phyloP scores from a whole-genome alignment of 139 green algal species.

The Picochlorum sp. region DNA sequence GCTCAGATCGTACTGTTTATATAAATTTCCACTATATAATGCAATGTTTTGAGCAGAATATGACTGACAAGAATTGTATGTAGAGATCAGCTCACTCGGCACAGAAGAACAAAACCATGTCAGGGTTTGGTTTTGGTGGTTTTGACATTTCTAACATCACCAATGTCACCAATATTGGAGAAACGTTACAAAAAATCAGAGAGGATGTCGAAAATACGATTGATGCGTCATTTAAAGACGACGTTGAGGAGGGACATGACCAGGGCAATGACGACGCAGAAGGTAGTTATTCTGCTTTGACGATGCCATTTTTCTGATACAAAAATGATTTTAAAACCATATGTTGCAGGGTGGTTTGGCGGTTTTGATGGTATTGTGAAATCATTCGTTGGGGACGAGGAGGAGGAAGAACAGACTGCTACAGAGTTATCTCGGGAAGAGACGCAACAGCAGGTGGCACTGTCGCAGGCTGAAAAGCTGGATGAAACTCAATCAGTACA shows the following conservation, averaged over 20 bases:
- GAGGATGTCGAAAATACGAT: conserved; percentile 15
- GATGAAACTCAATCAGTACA: too few species aligned
- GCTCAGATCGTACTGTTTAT: too few species aligned
- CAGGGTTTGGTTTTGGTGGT: conserved; percentile 6
- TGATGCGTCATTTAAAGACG: conserved; percentile 2
- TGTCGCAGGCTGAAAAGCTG: too few species aligned
- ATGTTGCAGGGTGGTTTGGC: neutral
- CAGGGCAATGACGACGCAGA: neutral
- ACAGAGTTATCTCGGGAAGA: too few species aligned
- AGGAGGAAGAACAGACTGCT: neutral
- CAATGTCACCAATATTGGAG: conserved; percentile 5
- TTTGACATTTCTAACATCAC: conserved; percentile 7
- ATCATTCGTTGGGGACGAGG: neutral
- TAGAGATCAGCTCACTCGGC: neutral
- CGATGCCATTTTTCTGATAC: neutral
- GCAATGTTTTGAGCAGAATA: too few species aligned
- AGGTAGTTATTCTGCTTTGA: neutral
- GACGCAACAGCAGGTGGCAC: too few species aligned
- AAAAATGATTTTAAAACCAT: neutral
- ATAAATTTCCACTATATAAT: too few species aligned
- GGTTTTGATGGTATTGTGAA: neutral
- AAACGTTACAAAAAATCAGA: conserved; percentile 10
- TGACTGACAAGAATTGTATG: too few species aligned
- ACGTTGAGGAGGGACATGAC: neutral
- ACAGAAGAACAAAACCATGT: neutral